Evolutionary conservation across 306 rosid species (phyloP).

Genomic region (Morella rubra): DNA sequence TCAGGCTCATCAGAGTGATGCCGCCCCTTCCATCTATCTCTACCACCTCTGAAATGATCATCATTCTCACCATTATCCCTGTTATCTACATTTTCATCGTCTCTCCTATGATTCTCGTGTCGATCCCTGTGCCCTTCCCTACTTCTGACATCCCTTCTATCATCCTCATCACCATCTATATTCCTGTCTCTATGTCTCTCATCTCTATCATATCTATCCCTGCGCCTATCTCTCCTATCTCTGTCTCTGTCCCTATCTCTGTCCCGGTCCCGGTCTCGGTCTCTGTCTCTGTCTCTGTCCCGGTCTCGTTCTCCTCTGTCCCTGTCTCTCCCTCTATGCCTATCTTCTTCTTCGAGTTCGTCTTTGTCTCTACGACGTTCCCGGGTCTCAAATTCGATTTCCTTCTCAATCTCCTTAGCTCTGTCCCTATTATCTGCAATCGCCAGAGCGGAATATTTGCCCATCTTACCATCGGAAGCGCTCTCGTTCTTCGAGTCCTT

Average conservation of each 20-base stretch:
- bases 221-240: slow-evolving; percentile 18
- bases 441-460: slow-evolving; percentile 56
- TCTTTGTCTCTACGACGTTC: slow-evolving; percentile 31
- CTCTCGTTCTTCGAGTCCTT: slow-evolving; percentile 43
- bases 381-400: slow-evolving; percentile 56
- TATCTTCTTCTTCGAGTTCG: slow-evolving; percentile 29
- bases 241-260: slow-evolving; percentile 25
- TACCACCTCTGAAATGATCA: slow-evolving; percentile 32
- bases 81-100: slow-evolving; percentile 34
- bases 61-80: slow-evolving; percentile 36
- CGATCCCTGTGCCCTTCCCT: slow-evolving; percentile 42
- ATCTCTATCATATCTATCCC: slow-evolving; percentile 30
- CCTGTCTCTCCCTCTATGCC: slow-evolving; percentile 22
- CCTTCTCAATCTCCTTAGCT: slow-evolving; percentile 59
- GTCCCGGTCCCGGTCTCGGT: slow-evolving; percentile 3
- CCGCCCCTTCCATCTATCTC: slow-evolving; percentile 30
- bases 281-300: background rate
- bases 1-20: slow-evolving; percentile 53
- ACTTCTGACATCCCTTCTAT: slow-evolving; percentile 25
- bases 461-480: slow-evolving; percentile 41
- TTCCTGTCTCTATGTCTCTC: slow-evolving; percentile 33
- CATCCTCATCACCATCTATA: slow-evolving; percentile 26
- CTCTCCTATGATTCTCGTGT: slow-evolving; percentile 28
- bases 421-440: slow-evolving; percentile 60
- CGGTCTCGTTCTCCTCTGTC: slow-evolving; percentile 31